Base-by-base conservation (phyloP, 2,329 filamentous ascomycete genomes). In the Fusarium succisae region DNA sequence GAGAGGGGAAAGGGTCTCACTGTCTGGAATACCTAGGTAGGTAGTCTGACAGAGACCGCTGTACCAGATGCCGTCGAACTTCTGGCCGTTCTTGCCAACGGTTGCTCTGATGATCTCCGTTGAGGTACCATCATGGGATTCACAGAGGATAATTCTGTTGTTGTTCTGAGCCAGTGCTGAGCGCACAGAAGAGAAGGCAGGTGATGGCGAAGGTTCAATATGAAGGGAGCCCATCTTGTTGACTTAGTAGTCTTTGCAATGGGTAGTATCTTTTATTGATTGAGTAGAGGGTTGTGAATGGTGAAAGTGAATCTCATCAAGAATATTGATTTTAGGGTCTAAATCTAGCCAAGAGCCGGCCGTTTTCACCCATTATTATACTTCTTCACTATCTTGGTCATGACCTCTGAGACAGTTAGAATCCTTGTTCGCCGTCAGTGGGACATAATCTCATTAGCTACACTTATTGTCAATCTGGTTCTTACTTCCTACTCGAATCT, bases 21-120 rank as follows among this genome's bases (percentile, higher is more conserved):
- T 68, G 38, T 68, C 65, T 24, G 65, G 65, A 18, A 68, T 57
- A 10, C 65, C 65, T 8, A 68, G 45, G 13, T 65, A 65, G 35
- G 65, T 68, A 15, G 65, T 68, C 65, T 68, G 65, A 35, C 61
- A 65, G 63, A 68, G 65, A 14, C 65, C 65, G n/a, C 65, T 68
- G 61, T 65, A 65, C 65, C 65, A 68, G 61, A 68, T 65, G 35
- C 65, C 65, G 22, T 68, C 60, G 17, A 68, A 68, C 24, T 24
- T 50, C 47, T 68, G 61, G 61, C 65, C 65, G 17, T 68, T 53
- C 18, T 54, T 59, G 13, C 45, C 65, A 37, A 68, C 39, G 13
- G 65, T 53, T 22, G 39, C 50, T 45, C 65, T 57, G 39, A 68
- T 65, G 45, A 68, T 64, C 38, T 68, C 65, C 30, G 65, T 68